Conservation (phyloP, 768 basidiomycete species). For the Rhodotorula sphaerocarpa region DNA sequence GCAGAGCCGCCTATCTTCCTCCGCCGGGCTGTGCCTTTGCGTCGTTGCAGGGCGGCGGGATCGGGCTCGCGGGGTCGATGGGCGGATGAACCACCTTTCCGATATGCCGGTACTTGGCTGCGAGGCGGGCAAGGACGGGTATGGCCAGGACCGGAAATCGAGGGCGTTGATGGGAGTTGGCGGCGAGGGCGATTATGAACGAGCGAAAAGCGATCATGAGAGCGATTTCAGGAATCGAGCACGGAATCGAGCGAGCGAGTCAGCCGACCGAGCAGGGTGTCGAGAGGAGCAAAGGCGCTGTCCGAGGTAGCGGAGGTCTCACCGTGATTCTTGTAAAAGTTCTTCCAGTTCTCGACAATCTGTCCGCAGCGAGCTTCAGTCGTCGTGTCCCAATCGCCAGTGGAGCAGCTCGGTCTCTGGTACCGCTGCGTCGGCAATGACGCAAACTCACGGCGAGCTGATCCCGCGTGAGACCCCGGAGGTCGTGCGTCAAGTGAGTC, state of each 20-base stretch:
- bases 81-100: constrained; percentile 52
- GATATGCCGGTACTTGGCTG: constrained; percentile 24
- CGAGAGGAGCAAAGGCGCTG: no score
- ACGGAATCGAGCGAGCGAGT: no score
- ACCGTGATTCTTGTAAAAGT: constrained; percentile 73
- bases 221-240: no score
- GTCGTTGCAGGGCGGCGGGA: constrained; percentile 61
- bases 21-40: constrained; percentile 50
- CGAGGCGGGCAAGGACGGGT: not conserved
- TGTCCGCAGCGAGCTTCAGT: constrained; percentile 44
- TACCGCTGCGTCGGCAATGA: no score
- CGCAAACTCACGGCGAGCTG: constrained; percentile 58
- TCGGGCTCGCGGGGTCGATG: constrained; percentile 66
- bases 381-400: no score
- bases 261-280: no score
- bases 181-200: not conserved
- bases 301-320: no score
- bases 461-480: constrained; percentile 64
- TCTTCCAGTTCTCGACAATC: constrained; percentile 81
- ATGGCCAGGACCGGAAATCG: no score
- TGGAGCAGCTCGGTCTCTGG: no score
- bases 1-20: not conserved
- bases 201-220: not conserved
- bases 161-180: no score
- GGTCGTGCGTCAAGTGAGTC: constrained; percentile 81